phyloP scores from a whole-genome alignment of 2,329 filamentous ascomycete genomes.

The Hypoxylon sp. region DNA sequence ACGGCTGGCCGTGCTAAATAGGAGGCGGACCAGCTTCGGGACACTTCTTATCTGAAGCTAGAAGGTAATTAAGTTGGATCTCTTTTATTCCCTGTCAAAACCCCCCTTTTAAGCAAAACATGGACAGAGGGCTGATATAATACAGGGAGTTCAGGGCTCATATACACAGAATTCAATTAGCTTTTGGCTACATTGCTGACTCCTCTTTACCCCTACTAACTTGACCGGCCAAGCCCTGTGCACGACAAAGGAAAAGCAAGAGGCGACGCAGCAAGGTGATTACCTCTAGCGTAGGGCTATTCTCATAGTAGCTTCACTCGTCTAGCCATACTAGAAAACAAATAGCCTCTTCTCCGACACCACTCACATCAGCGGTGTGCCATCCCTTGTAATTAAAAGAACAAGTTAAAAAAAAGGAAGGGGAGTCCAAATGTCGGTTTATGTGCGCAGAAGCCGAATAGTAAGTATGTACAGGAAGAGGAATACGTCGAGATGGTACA shows the following conservation, averaged over 20 bases:
- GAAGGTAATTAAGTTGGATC: neutral
- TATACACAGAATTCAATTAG: conserved; percentile 25
- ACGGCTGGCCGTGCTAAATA: neutral
- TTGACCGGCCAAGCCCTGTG: conserved; percentile 26
- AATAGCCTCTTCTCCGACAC: conserved; percentile 13
- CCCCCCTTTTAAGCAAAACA: neutral
- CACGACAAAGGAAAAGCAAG: conserved; percentile 32
- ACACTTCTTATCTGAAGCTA: neutral
- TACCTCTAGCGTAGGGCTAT: conserved; percentile 12
- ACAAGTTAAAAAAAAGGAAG: conserved; percentile 27
- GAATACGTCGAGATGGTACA: conserved; percentile 29
- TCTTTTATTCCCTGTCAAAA: neutral
- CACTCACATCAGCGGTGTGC: conserved; percentile 28
- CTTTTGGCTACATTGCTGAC: conserved; percentile 27
- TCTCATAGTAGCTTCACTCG: conserved; percentile 36
- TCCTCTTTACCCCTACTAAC: conserved; percentile 16
- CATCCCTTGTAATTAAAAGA: conserved; percentile 42
- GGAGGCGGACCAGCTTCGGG: neutral
- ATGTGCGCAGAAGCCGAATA: conserved; percentile 38
- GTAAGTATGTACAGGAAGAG: conserved; percentile 43
- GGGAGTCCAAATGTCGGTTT: conserved; percentile 29
- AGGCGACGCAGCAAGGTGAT: conserved; percentile 7
- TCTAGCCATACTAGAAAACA: conserved; percentile 39
- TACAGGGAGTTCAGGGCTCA: neutral
- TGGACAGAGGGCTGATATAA: neutral